Evolutionary conservation across 2,329 filamentous ascomycete genomes (phyloP), one percentile per base, ranked within the genome.

Genomic region (Calonectria fujianensis): DNA sequence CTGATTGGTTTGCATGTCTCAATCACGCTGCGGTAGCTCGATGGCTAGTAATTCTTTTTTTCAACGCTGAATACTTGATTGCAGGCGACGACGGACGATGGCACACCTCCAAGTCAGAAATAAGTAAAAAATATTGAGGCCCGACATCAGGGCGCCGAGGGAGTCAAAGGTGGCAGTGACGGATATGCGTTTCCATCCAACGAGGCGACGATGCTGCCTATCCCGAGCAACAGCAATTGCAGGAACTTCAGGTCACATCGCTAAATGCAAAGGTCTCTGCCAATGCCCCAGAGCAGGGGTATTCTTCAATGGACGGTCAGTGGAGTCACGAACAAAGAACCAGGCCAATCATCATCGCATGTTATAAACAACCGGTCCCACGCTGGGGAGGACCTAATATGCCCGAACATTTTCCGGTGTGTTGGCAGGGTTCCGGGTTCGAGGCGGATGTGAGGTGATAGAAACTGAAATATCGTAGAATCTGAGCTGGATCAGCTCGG

Each of bases 1-100:
- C 20, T 48, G n/a, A 48, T 48, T 48, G 45, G 45, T 24, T 48
- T 48, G 45, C 45, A 48, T 48, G 45, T 48, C 45, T 48, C 45
- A 48, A 48, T 24, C n/a, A 6, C 11, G 45, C 5, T 13, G 11
- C 24, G 45, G 20, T n/a, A 48, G 9, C 20, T 48, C n/a, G 45
- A 24, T 9, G 3, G 9, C 9, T 24, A 9, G 3, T 48, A 24
- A 13, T 24, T 24, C 24, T 24, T 24, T 13, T 48, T 48, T 48
- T 48, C 45, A 48, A 48, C 7, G 45, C 45, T n/a, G n/a, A 48
- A 48, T 24, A 24, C 2, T 11, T 48, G 2, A 48, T 48, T 48
- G 45, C 11, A 20, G 8, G 9, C 16, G 20, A 18, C n/a, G 20
- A 48, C 13, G n/a, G 20, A 18, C n/a, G 20, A 48, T 24, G n/a